Evolutionary conservation across 1,284 basidiomycete species (phyloP).

Genomic region (Pseudozyma pruni): DNA sequence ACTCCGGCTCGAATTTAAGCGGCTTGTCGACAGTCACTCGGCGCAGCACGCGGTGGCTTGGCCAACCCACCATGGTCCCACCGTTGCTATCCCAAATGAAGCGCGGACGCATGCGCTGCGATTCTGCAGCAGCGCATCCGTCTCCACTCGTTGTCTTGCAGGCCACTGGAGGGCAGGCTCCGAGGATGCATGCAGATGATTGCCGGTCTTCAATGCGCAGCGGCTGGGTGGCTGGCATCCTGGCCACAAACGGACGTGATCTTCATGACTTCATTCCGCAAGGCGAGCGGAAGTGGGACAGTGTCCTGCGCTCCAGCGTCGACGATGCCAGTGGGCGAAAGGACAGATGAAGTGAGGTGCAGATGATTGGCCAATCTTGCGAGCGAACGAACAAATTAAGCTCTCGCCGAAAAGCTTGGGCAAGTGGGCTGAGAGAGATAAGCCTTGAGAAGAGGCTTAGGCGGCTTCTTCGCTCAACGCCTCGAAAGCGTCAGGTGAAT

Average conservation of each 20-base stretch:
- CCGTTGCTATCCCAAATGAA: no score
- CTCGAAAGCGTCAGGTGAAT: constrained; percentile 20
- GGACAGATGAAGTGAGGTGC: constrained; percentile 5
- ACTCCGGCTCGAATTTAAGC: constrained; percentile 8
- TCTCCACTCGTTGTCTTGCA: background rate
- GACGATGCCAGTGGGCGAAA: constrained; percentile 14
- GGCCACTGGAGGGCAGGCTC: constrained; percentile 6
- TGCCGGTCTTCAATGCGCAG: constrained; percentile 6
- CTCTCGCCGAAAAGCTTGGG: constrained; percentile 1
- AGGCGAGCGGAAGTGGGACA: background rate
- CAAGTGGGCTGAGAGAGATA: no score
- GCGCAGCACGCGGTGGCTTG: no score
- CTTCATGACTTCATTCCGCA: constrained; percentile 23
- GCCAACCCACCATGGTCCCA: no score
- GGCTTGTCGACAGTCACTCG: background rate
- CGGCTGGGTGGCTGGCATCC: background rate
- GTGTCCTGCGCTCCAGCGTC: background rate
- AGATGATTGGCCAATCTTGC: constrained; percentile 8
- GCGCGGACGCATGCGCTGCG: no score
- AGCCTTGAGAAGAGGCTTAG: constrained; percentile 10
- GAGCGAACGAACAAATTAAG: constrained; percentile 1
- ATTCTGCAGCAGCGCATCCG: no score
- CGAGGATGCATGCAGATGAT: background rate
- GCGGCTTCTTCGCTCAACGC: constrained; percentile 10
- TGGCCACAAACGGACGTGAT: constrained; percentile 1